Evolutionary conservation across 2,329 filamentous ascomycete genomes (phyloP).

Genomic region (Aspergillus unguis): DNA sequence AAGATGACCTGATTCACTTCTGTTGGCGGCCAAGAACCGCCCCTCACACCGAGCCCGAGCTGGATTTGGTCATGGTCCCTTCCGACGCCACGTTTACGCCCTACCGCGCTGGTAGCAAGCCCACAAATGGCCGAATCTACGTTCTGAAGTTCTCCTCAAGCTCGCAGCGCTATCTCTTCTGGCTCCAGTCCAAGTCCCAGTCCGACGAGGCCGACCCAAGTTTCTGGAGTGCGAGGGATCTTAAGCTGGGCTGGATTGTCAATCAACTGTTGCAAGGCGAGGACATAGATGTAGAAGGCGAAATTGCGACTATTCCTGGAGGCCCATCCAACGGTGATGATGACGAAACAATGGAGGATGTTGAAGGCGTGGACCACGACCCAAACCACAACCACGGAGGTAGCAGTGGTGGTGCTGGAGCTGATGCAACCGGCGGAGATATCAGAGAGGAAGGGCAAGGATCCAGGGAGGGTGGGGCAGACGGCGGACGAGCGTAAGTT

Average conservation of each 20-base stretch:
- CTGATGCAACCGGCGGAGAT: constrained; percentile 86
- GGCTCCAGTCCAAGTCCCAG: constrained; percentile 90
- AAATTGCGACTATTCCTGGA: constrained; percentile 64
- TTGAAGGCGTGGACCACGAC: constrained; percentile 60
- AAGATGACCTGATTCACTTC: constrained; percentile 95
- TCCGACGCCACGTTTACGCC: constrained; percentile 82
- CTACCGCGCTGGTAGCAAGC: constrained; percentile 65
- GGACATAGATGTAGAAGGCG: constrained; percentile 72
- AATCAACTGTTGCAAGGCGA: constrained; percentile 82
- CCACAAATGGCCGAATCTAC: constrained; percentile 82
- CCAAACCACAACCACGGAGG: constrained; percentile 56
- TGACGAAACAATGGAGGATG: constrained; percentile 76
- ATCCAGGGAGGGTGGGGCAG: constrained; percentile 86
- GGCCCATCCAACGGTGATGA: constrained; percentile 54
- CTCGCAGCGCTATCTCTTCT: constrained; percentile 88
- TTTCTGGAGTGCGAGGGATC: constrained; percentile 80
- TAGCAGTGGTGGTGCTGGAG: constrained; percentile 74
- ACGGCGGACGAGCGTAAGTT: constrained; percentile 99
- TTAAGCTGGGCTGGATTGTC: constrained; percentile 84
- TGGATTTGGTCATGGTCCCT: constrained; percentile 93
- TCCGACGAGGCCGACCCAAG: constrained; percentile 65
- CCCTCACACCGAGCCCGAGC: constrained; percentile 67
- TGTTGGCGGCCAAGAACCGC: constrained; percentile 86
- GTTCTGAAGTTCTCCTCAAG: constrained; percentile 91
- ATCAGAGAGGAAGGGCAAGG: constrained; percentile 84